These are phyloP conservation scores for Pseudopithomyces chartarum DNA, from an alignment of 2,329 filamentous ascomycete genomes.

Conservation along the genomic window DNA sequence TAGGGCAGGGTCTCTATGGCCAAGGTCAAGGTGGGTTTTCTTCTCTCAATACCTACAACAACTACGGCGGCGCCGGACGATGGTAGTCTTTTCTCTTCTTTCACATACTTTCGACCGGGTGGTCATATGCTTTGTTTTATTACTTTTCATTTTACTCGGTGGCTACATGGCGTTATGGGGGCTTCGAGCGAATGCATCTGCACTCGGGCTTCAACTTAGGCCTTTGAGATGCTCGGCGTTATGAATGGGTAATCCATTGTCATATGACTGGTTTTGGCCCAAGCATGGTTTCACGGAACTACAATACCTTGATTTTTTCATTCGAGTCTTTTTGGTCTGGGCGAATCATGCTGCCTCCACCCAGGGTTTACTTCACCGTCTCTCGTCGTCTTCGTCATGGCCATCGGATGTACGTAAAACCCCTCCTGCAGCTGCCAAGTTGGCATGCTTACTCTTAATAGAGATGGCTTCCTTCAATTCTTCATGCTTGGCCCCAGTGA, in stretches of 20 bases:
- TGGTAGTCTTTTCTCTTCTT: constrained; percentile 43
- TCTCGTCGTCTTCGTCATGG: constrained; percentile 54
- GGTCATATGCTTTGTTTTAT: constrained; percentile 39
- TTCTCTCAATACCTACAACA: constrained; percentile 74
- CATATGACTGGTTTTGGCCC: constrained; percentile 32
- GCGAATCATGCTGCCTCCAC: constrained; percentile 41
- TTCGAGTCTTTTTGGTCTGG: constrained; percentile 34
- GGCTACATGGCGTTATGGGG: constrained; percentile 45
- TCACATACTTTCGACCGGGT: constrained; percentile 34
- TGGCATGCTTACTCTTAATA: constrained; percentile 50
- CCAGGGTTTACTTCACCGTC: constrained; percentile 41
- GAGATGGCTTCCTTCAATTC: constrained; percentile 44
- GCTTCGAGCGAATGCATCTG: constrained; percentile 46
- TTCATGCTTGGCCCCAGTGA: constrained; percentile 42
- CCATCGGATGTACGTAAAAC: constrained; percentile 51
- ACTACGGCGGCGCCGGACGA: constrained; percentile 46
- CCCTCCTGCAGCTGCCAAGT: constrained; percentile 45
- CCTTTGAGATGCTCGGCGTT: constrained; percentile 45
- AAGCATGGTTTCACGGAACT: constrained; percentile 40
- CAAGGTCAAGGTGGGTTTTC: constrained; percentile 94
- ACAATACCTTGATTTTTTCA: constrained; percentile 37
- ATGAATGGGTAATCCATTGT: constrained; percentile 35
- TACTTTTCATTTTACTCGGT: constrained; percentile 33
- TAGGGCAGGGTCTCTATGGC: constrained; percentile 88
- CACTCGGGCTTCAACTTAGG: constrained; percentile 36